Conservation (phyloP, 371 early-diverging fungal genomes). For the Mortierella sp. region DNA sequence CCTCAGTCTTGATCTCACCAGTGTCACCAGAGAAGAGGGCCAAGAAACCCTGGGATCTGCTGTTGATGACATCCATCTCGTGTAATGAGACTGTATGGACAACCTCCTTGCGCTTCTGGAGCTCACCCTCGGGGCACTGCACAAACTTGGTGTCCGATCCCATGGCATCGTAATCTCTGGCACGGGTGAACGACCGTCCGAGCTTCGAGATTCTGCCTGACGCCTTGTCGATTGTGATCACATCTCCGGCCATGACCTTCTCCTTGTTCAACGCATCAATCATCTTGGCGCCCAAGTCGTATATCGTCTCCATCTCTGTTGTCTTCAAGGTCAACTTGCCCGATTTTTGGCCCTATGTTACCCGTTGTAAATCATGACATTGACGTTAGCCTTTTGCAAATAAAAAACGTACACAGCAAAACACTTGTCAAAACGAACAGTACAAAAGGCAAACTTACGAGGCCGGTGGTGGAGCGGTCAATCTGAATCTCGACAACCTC, state of each 20-base stretch:
- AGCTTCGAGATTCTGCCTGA: slow-evolving; percentile 98
- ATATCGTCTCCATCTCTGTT: slow-evolving; percentile 99
- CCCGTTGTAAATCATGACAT: neutral
- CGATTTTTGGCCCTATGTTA: slow-evolving; percentile 82
- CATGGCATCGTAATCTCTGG: slow-evolving; percentile 97
- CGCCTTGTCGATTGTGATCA: slow-evolving; percentile 98
- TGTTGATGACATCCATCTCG: slow-evolving; percentile 99
- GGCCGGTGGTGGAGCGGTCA: slow-evolving; percentile 92
- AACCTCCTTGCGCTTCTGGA: slow-evolving; percentile 96
- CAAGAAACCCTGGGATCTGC: slow-evolving; percentile 96
- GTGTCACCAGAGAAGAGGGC: slow-evolving; percentile 98
- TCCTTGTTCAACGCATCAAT: slow-evolving; percentile 97
- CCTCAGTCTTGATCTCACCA: slow-evolving; percentile 98
- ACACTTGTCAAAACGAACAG: neutral
- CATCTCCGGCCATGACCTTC: slow-evolving; percentile 97
- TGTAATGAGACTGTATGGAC: slow-evolving; percentile 98
- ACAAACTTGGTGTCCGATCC: slow-evolving; percentile 97
- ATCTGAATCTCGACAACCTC: slow-evolving; percentile 99
- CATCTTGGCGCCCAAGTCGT: slow-evolving; percentile 99
- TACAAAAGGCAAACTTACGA: slow-evolving; percentile 64
- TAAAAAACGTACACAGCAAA: neutral
- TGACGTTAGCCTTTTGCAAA: neutral
- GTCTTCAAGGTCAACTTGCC: slow-evolving; percentile 99
- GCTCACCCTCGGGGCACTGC: slow-evolving; percentile 99
- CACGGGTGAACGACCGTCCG: slow-evolving; percentile 94